These are phyloP conservation scores for Corynespora cassiicola DNA, from an alignment of 2,329 filamentous ascomycete genomes.

Conservation along the genomic window DNA sequence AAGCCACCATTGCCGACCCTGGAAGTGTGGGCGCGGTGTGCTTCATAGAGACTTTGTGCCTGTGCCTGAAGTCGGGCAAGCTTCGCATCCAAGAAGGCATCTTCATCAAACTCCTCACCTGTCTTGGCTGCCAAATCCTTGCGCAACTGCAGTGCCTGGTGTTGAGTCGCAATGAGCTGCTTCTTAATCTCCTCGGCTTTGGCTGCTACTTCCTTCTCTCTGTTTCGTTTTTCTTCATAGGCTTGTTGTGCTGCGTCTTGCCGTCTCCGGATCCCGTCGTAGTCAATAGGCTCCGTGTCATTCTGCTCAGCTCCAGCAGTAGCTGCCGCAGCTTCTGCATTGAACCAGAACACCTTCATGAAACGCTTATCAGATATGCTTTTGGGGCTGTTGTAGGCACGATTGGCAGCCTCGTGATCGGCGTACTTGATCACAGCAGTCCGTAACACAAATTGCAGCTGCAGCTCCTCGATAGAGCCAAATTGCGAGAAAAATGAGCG, in stretches of 20 bases:
- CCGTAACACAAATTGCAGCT: conserved; percentile 70
- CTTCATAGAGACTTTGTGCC: no score
- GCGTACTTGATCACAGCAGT: conserved; percentile 75
- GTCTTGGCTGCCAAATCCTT: conserved; percentile 65
- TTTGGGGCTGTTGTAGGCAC: conserved; percentile 78
- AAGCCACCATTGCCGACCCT: conserved; percentile 50
- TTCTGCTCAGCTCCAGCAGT: conserved; percentile 24
- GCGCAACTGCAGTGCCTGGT: conserved; percentile 68
- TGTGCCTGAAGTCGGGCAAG: no score
- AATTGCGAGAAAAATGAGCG: conserved; percentile 75
- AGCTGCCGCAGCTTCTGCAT: conserved; percentile 41
- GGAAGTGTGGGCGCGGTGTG: no score
- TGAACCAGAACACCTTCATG: conserved; percentile 83
- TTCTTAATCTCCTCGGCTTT: conserved; percentile 70
- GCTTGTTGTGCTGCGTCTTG: conserved; percentile 76
- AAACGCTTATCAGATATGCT: conserved; percentile 86
- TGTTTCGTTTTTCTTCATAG: conserved; percentile 69
- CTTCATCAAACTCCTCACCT: conserved; percentile 21
- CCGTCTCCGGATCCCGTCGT: conserved; percentile 71
- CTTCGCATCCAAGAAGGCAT: no score
- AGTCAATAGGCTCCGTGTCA: conserved; percentile 63
- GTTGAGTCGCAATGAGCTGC: conserved; percentile 67
- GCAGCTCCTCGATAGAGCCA: conserved; percentile 68
- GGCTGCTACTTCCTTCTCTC: conserved; percentile 68
- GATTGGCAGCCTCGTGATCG: conserved; percentile 69